These are phyloP conservation scores for Fistulinella prunicolor DNA, from an alignment of 768 basidiomycete genomes.

Conservation along the genomic window DNA sequence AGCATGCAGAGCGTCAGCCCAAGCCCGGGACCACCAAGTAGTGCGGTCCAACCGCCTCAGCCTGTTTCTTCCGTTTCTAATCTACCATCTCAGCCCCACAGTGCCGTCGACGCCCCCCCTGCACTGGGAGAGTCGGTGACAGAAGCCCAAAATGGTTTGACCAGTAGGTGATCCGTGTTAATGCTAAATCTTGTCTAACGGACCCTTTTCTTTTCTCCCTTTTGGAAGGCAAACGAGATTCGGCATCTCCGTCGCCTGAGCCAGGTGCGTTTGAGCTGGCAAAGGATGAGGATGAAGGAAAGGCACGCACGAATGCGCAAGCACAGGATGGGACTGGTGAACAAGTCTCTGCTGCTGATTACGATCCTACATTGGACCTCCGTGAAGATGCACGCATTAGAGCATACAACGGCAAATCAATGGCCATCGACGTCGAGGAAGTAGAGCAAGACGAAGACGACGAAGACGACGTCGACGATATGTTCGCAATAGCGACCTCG, in stretches of 20 bases:
- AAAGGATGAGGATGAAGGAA: constrained; percentile 57
- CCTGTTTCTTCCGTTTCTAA: constrained; percentile 59
- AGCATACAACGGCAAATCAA: constrained; percentile 40
- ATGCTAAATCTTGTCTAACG: background rate
- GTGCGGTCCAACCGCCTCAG: constrained; percentile 73
- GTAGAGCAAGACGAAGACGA: constrained; percentile 55
- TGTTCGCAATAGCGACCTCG: constrained; percentile 72
- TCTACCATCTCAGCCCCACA: constrained; percentile 55
- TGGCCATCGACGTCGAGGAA: constrained; percentile 44
- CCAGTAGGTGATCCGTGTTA: constrained; percentile 14
- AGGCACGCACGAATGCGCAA: constrained; percentile 43
- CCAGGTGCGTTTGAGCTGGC: constrained; percentile 63
- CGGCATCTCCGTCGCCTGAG: constrained; percentile 57
- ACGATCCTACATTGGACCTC: constrained; percentile 81
- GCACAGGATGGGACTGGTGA: constrained; percentile 49
- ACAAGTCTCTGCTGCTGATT: constrained; percentile 90
- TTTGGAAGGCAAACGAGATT: constrained; percentile 46
- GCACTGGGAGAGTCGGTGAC: constrained; percentile 9
- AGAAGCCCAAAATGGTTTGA: constrained; percentile 18
- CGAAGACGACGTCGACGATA: constrained; percentile 90
- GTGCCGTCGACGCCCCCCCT: constrained; percentile 36
- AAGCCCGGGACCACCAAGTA: constrained; percentile 63
- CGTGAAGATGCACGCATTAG: constrained; percentile 80
- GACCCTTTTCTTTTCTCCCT: background rate
- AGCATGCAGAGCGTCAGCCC: constrained; percentile 45